Evolutionary conservation across 495 filamentous ascomycete species (phyloP).

Genomic region (Elasticomyces elasticus): DNA sequence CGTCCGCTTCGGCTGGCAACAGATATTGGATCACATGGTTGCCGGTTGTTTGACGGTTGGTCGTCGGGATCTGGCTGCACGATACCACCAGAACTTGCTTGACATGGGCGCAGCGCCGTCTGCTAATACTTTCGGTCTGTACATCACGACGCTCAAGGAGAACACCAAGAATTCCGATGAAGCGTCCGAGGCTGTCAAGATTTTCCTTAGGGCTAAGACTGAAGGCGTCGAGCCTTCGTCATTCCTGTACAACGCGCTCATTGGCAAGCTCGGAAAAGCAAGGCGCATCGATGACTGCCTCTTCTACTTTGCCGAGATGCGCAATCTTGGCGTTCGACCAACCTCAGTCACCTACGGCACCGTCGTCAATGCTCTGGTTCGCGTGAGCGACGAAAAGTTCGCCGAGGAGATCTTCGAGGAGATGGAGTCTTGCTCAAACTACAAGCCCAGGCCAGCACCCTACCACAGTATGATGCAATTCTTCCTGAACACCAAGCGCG

Average conservation of each 20-base stretch:
- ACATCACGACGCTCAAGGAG: slow-evolving; percentile 95
- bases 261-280: slow-evolving; percentile 95
- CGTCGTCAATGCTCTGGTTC: slow-evolving; percentile 93
- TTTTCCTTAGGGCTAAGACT: slow-evolving; percentile 86
- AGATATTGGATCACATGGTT: slow-evolving; percentile 92
- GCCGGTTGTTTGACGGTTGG: slow-evolving; percentile 81
- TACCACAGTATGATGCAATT: slow-evolving; percentile 99
- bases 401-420: slow-evolving; percentile 97
- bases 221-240: slow-evolving; percentile 92
- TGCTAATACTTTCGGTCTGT: slow-evolving; percentile 94
- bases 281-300: slow-evolving; percentile 95
- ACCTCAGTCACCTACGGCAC: slow-evolving; percentile 98
- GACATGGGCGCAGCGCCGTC: slow-evolving; percentile 82
- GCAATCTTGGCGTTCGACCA: slow-evolving; percentile 78
- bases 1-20: slow-evolving; percentile 88
- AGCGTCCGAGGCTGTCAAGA: slow-evolving; percentile 89
- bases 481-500: slow-evolving; percentile 94
- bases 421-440: slow-evolving; percentile 98
- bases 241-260: slow-evolving; percentile 96
- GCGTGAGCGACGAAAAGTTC: slow-evolving; percentile 93
- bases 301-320: slow-evolving; percentile 97
- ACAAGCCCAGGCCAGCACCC: slow-evolving; percentile 90
- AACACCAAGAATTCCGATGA: slow-evolving; percentile 96
- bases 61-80: slow-evolving; percentile 63
- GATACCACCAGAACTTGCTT: slow-evolving; percentile 82